phyloP scores from a whole-genome alignment of 1,284 basidiomycete genomes.

The Moesziomyces sp. region DNA sequence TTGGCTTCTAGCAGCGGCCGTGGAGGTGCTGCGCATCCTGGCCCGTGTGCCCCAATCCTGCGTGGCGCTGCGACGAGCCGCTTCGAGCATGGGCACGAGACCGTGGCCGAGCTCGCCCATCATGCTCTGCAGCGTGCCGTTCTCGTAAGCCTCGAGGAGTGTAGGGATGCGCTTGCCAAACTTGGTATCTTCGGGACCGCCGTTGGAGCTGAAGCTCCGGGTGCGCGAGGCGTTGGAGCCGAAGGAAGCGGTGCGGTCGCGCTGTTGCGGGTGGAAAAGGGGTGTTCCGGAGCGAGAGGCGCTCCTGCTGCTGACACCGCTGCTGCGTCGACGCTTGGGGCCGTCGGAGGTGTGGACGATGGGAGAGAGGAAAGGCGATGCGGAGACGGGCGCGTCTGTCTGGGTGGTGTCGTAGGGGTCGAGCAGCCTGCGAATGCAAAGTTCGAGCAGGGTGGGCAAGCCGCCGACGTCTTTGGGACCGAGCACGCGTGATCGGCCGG shows the following conservation, averaged over 20 bases:
- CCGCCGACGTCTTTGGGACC: slow-evolving; percentile 25
- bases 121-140: slow-evolving; percentile 53
- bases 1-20: slow-evolving; percentile 6
- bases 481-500: slow-evolving; percentile 41
- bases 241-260: slow-evolving; percentile 21
- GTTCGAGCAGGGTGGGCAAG: slow-evolving; percentile 47
- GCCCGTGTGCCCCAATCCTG: slow-evolving; percentile 55
- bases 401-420: slow-evolving; percentile 37
- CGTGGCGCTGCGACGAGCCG: slow-evolving; percentile 58
- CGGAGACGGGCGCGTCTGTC: slow-evolving; percentile 21
- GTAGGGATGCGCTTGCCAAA: slow-evolving; percentile 41
- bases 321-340: slow-evolving; percentile 24
- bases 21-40: slow-evolving; percentile 24
- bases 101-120: slow-evolving; percentile 44
- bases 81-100: slow-evolving; percentile 50
- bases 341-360: slow-evolving; percentile 24
- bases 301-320: slow-evolving; percentile 18
- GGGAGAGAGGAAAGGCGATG: slow-evolving; percentile 43
- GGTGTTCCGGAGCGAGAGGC: slow-evolving; percentile 29
- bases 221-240: slow-evolving; percentile 36
- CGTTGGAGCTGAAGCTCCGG: slow-evolving; percentile 40
- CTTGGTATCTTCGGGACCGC: slow-evolving; percentile 37
- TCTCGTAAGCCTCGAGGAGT: slow-evolving; percentile 60
- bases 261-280: slow-evolving; percentile 23
- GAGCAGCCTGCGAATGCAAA: slow-evolving; percentile 60